Conservation (phyloP, 768 basidiomycete species). For the Serendipita indica region DNA sequence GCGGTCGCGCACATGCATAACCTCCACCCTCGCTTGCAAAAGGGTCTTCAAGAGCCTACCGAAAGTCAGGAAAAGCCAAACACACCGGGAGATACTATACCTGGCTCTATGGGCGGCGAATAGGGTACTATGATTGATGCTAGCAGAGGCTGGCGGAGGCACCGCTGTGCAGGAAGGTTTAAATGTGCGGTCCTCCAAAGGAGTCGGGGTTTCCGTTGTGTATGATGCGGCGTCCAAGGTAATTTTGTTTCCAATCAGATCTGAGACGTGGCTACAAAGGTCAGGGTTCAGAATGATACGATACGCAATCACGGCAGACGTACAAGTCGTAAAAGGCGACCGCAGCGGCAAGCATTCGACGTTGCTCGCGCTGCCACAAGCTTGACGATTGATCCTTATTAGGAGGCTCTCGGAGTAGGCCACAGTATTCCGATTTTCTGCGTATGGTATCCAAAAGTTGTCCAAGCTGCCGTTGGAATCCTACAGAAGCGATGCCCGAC, state of each 20-base stretch:
- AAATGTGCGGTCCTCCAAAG: neutral
- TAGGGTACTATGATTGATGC: neutral
- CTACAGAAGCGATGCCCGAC: neutral
- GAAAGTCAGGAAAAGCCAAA: too few relatives aligned
- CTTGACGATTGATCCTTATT: neutral
- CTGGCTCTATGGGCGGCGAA: neutral
- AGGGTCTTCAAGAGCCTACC: neutral
- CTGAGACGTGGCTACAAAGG: neutral
- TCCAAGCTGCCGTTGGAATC: neutral
- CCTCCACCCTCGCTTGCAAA: neutral
- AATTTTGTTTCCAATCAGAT: neutral
- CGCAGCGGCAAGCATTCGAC: neutral
- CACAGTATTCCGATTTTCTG: neutral
- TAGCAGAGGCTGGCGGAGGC: neutral
- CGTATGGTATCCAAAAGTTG: neutral
- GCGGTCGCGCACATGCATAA: neutral
- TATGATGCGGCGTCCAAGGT: neutral
- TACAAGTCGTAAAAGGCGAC: slow-evolving; percentile 5
- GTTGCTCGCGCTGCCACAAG: neutral
- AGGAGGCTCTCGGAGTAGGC: neutral
- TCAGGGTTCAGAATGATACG: neutral
- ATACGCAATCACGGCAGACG: neutral
- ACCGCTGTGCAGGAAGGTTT: neutral
- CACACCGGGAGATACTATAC: too few relatives aligned
- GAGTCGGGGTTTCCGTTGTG: neutral